Percentiles rank a stretch among this genome's conserved stretches.
phyloP scores from a whole-genome alignment of 306 rosid genomes.

The Casuarina glauca region DNA sequence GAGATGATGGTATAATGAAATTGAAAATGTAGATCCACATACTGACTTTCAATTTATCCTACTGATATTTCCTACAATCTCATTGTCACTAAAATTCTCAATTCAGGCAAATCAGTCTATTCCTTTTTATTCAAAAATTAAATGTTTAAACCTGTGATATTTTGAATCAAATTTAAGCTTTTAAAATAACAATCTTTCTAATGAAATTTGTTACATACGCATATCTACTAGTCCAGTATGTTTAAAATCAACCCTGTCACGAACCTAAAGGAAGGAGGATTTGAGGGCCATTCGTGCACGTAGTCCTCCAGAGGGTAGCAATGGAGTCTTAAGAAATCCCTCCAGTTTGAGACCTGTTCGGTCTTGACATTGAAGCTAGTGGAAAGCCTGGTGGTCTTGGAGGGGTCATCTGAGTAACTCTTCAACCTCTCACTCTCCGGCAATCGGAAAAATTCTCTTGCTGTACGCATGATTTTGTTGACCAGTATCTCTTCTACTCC shows the following conservation, averaged over 20 bases:
- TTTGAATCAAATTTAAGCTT: too few relatives aligned
- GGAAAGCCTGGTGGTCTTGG: slow-evolving; percentile 51
- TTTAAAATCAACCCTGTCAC: neutral
- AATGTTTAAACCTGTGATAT: too few relatives aligned
- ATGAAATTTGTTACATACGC: too few relatives aligned
- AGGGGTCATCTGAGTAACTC: slow-evolving; percentile 50
- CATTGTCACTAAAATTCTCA: too few relatives aligned
- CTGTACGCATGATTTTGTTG: slow-evolving; percentile 10
- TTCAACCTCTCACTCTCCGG: slow-evolving; percentile 55
- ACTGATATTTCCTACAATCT: too few relatives aligned
- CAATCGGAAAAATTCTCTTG: slow-evolving; percentile 41
- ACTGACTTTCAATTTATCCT: too few relatives aligned
- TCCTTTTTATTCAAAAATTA: too few relatives aligned
- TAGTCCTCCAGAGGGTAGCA: slow-evolving; percentile 47
- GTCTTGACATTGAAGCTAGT: slow-evolving; percentile 54
- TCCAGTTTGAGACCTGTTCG: slow-evolving; percentile 48
- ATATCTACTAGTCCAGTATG: neutral
- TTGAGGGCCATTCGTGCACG: slow-evolving; percentile 50
- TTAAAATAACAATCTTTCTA: too few relatives aligned
- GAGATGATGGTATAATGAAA: too few relatives aligned
- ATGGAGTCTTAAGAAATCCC: slow-evolving; percentile 52
- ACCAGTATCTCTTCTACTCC: slow-evolving; percentile 36
- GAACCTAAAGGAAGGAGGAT: slow-evolving; percentile 49
- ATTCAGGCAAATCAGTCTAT: too few relatives aligned
- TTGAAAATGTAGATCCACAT: too few relatives aligned